Conservation (phyloP, 2,329 filamentous ascomycete species). For the Magnaporthales sp. region DNA sequence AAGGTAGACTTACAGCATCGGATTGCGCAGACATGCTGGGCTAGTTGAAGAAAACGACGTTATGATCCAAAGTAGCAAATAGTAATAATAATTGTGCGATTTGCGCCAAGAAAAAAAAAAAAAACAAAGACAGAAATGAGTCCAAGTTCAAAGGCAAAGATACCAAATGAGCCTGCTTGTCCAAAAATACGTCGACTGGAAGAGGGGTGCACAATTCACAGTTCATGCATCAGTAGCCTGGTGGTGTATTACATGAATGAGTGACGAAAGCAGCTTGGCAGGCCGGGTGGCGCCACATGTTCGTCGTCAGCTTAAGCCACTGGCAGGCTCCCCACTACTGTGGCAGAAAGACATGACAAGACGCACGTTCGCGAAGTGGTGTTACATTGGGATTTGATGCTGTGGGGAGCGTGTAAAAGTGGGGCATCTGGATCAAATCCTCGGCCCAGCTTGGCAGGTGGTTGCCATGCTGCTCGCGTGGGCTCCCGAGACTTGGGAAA, state of each 20-base stretch:
- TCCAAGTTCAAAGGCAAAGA: neutral
- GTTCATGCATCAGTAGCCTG: neutral
- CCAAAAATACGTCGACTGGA: neutral
- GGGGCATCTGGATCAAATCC: neutral
- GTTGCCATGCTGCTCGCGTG: slow-evolving; percentile 1
- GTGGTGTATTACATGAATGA: neutral
- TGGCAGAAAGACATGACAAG: neutral
- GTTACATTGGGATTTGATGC: neutral
- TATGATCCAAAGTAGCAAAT: neutral
- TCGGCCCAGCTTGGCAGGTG: neutral
- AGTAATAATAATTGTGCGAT: neutral
- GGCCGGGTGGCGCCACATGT: neutral
- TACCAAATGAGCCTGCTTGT: neutral
- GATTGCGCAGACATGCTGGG: slow-evolving; percentile 22
- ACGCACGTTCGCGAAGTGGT: neutral
- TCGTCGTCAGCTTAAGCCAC: slow-evolving; percentile 5
- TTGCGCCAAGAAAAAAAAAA: neutral
- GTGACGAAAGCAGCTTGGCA: neutral
- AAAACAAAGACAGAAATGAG: neutral
- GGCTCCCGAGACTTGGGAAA: neutral
- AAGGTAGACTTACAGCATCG: slow-evolving; percentile 18
- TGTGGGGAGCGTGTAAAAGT: neutral
- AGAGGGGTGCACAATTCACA: neutral
- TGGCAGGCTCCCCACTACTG: neutral
- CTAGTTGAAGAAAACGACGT: neutral